phyloP scores from a whole-genome alignment of 225 moss, liverwort and hornwort species.

The Polytrichum formosum region DNA sequence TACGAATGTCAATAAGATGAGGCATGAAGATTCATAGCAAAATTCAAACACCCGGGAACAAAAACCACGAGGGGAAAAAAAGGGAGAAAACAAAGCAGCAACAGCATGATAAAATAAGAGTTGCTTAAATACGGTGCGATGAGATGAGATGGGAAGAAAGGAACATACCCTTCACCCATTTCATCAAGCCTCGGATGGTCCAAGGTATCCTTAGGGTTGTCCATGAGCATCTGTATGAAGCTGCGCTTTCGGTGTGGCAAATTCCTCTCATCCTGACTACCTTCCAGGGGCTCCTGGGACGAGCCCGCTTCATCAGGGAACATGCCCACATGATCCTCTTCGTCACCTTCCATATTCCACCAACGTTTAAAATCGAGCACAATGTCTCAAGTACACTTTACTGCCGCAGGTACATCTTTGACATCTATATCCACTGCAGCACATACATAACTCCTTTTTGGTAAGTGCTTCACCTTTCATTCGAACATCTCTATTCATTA shows the following conservation, averaged over 20 bases:
- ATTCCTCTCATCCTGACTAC: constrained; percentile 32
- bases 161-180: constrained; percentile 37
- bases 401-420: too few species aligned
- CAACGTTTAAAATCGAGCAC: not conserved
- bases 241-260: constrained; percentile 59
- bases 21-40: too few species aligned
- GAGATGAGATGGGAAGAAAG: not conserved
- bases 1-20: too few species aligned
- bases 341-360: constrained; percentile 16
- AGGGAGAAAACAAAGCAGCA: not conserved
- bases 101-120: not conserved
- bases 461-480: too few species aligned
- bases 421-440: too few species aligned
- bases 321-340: constrained; percentile 18
- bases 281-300: constrained; percentile 26
- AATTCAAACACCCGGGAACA: too few species aligned
- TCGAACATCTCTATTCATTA: too few species aligned
- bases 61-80: not conserved
- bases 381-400: not conserved
- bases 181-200: constrained; percentile 28
- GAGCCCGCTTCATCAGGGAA: constrained; percentile 32
- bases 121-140: too few species aligned
- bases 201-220: constrained; percentile 32
- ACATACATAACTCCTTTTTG: too few species aligned
- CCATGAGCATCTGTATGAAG: constrained; percentile 58